These are phyloP conservation scores for Arthrobotrys entomopaga DNA, from an alignment of 2,329 filamentous ascomycete genomes.

Conservation along the genomic window DNA sequence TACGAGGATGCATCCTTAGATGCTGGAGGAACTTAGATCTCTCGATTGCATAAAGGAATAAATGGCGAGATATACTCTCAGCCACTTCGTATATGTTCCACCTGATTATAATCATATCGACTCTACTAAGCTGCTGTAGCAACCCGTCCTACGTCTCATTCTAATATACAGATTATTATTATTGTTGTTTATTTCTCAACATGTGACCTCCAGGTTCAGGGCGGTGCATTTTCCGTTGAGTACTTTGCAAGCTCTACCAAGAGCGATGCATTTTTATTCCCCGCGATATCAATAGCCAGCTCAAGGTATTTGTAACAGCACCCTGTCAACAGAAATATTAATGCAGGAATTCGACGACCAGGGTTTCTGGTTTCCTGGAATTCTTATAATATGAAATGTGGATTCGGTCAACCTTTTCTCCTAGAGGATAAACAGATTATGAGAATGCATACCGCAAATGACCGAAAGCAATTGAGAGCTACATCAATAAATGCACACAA, in stretches of 20 bases:
- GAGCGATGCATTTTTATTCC: conserved; percentile 34
- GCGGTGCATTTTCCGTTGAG: conserved; percentile 39
- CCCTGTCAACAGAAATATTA: conserved; percentile 39
- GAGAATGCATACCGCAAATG: conserved; percentile 38
- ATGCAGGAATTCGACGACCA: neutral
- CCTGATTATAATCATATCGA: conserved; percentile 38
- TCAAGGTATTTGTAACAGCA: conserved; percentile 41
- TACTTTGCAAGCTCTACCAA: conserved; percentile 33
- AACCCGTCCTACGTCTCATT: neutral
- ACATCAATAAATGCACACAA: too few relatives aligned
- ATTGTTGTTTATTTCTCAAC: conserved; percentile 20
- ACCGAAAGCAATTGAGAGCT: conserved; percentile 30
- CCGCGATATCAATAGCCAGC: conserved; percentile 26
- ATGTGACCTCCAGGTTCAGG: conserved; percentile 37
- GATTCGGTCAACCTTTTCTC: conserved; percentile 20
- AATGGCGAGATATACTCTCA: conserved; percentile 34
- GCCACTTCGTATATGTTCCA: conserved; percentile 43
- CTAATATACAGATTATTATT: conserved; percentile 9
- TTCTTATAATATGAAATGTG: conserved; percentile 38
- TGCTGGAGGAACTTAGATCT: conserved; percentile 26
- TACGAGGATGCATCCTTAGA: conserved; percentile 23
- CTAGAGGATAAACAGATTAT: conserved; percentile 16
- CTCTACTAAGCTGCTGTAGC: conserved; percentile 18
- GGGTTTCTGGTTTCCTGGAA: conserved; percentile 38
- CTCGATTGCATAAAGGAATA: conserved; percentile 30